phyloP scores from a whole-genome alignment of 129 eudicot genomes.

The Artemisia tridentata region DNA sequence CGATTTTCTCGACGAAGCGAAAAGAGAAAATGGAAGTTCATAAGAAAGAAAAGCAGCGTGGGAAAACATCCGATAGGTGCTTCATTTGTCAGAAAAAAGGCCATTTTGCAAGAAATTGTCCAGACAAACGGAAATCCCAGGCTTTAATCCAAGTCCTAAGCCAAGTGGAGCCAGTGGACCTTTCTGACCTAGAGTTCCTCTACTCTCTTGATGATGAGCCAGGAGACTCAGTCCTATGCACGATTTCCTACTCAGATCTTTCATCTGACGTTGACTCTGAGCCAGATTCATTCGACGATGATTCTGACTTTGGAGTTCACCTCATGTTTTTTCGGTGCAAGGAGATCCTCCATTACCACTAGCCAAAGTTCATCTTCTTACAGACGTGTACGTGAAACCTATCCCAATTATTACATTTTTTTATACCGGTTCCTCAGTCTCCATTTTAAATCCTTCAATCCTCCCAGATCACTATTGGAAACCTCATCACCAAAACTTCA shows the following conservation, averaged over 20 bases:
- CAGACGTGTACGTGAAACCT: not conserved
- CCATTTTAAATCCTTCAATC: too few relatives aligned
- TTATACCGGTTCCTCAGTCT: not conserved
- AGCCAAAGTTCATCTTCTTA: not conserved
- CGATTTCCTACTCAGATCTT: not conserved
- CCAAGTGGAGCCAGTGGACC: not conserved
- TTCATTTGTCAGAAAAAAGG: not conserved
- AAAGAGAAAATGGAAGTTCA: not conserved
- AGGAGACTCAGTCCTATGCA: not conserved
- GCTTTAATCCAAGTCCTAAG: not conserved
- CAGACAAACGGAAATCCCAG: not conserved
- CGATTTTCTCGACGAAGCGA: not conserved
- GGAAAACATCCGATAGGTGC: not conserved
- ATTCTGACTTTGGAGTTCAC: too few relatives aligned
- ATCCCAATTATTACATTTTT: not conserved
- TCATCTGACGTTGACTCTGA: not conserved
- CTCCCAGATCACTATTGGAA: too few relatives aligned
- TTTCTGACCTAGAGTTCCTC: not conserved
- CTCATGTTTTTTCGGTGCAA: not conserved
- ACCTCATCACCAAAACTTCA: not conserved
- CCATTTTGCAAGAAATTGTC: not conserved
- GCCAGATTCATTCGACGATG: too few relatives aligned
- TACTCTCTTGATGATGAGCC: not conserved
- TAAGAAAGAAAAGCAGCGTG: not conserved
- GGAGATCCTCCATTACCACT: not conserved